Evolutionary conservation across 306 rosid genomes (phyloP).

Genomic region (Nissolia schottii): DNA sequence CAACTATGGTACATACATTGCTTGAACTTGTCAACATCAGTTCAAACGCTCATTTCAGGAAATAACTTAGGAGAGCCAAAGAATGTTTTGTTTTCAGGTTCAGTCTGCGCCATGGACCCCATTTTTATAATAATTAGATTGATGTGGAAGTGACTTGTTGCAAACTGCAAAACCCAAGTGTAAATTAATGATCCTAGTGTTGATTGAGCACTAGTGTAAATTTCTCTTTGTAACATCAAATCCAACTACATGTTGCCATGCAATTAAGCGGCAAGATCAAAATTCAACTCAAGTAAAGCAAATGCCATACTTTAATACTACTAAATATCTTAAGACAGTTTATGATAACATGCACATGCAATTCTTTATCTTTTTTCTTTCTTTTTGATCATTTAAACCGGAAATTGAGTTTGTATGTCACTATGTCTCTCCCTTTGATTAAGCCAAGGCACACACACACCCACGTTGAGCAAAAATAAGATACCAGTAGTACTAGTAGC

Average conservation of each 20-base stretch:
- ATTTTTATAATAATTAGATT: neutral
- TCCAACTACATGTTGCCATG: neutral
- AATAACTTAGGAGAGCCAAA: neutral
- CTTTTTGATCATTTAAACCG: neutral
- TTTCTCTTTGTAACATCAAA: too few species aligned
- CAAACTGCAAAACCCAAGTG: neutral
- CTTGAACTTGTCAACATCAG: neutral
- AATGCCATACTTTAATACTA: neutral
- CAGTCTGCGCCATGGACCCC: neutral
- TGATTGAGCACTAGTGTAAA: too few species aligned
- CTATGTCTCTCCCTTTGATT: neutral
- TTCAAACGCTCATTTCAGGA: neutral
- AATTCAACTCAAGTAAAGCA: neutral
- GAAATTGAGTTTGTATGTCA: constrained; percentile 11
- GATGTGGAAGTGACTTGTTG: neutral
- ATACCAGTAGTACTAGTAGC: too few species aligned
- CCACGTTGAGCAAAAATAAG: neutral
- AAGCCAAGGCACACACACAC: neutral
- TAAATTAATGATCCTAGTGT: too few species aligned
- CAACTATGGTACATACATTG: neutral
- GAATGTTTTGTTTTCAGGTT: neutral
- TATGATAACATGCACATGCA: neutral
- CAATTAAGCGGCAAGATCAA: neutral
- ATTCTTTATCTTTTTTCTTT: neutral
- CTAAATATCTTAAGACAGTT: neutral